Conservation (phyloP, 495 filamentous ascomycete species). For the Tuber melanosporum region DNA sequence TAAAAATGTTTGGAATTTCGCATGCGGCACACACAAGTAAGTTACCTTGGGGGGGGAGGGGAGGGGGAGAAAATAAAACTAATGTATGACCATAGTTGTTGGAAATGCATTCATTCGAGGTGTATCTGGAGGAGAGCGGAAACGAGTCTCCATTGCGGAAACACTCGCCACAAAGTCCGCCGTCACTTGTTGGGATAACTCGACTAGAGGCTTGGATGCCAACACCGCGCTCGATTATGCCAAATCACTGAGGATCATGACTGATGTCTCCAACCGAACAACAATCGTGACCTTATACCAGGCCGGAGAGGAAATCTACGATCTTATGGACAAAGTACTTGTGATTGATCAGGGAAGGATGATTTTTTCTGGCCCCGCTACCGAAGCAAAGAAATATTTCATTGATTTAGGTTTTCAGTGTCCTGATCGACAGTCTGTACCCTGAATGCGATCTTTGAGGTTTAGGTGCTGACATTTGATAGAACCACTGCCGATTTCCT, state of each 20-base stretch:
- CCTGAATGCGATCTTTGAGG: slow-evolving; percentile 49
- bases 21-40: slow-evolving; percentile 52
- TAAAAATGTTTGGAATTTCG: slow-evolving; percentile 65
- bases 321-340: slow-evolving; percentile 69
- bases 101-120: slow-evolving; percentile 63
- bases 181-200: slow-evolving; percentile 56
- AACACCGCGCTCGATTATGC: slow-evolving; percentile 75
- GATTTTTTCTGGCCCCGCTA: slow-evolving; percentile 58
- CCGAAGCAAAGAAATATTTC: slow-evolving; percentile 61
- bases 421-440: slow-evolving; percentile 33
- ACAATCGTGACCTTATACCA: slow-evolving; percentile 78
- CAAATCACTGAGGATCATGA: slow-evolving; percentile 71
- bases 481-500: slow-evolving; percentile 66
- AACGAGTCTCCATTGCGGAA: slow-evolving; percentile 66
- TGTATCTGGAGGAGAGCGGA: slow-evolving; percentile 65
- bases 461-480: slow-evolving; percentile 25
- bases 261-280: slow-evolving; percentile 68
- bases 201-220: slow-evolving; percentile 72
- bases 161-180: slow-evolving; percentile 45
- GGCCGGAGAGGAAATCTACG: slow-evolving; percentile 72
- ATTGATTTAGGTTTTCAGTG: slow-evolving; percentile 55
- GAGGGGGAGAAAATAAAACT: neutral
- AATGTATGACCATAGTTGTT: slow-evolving; percentile 42
- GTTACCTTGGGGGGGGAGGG: slow-evolving; percentile 38
- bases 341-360: slow-evolving; percentile 61